Base-by-base conservation (phyloP, 768 basidiomycete genomes). In the Podaxis pistillaris region DNA sequence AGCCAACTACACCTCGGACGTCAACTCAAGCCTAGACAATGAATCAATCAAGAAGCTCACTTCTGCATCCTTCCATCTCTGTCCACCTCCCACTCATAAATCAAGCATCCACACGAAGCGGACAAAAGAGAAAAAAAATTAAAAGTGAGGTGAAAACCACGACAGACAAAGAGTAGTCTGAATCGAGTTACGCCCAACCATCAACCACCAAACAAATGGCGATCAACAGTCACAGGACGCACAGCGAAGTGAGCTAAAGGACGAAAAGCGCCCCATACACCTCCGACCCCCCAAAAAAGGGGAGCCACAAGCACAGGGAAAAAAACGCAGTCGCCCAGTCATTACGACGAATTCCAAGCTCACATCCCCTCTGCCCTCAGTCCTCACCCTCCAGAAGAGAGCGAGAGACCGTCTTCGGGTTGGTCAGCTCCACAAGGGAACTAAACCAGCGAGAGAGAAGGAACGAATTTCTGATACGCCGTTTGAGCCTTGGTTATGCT, bases 221-320 rank as follows among this genome's bases (percentile, higher is more conserved):
- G 1, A 9, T 50, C 22, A 26, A 50, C 44, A 46, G 44, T 46
- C 62, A 47, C 24, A 19, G 61, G 67, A 74, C 78, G 82, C 77
- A 82, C 85, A 79, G 82, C 86, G 82, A 86, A 87, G 83, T 86
- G 82, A 78, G 84, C 86, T 87, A 66, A 87, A 87, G 83, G 78
- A 79, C 78, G 33, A 51, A 60, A 22, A 70, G 68, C 30, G 49
- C 62, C 62, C 51, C 57, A 26, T 3, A 37, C 8, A 28, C 65
- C 64, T 47, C 57, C n/a, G 38, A 54, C 46, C 58, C 50, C 50
- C 47, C 62, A 54, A 19, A 52, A 52, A 22, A 38, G 30, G 53
- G 49, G 38, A 66, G 41, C 36, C 65, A 59, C 54, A 37, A 47
- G 58, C 60, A 51, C 56, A 49, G 24, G 58, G 41, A 54, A 41